phyloP scores from a whole-genome alignment of 805 yeast species.

The Nakazawaea sp. region DNA sequence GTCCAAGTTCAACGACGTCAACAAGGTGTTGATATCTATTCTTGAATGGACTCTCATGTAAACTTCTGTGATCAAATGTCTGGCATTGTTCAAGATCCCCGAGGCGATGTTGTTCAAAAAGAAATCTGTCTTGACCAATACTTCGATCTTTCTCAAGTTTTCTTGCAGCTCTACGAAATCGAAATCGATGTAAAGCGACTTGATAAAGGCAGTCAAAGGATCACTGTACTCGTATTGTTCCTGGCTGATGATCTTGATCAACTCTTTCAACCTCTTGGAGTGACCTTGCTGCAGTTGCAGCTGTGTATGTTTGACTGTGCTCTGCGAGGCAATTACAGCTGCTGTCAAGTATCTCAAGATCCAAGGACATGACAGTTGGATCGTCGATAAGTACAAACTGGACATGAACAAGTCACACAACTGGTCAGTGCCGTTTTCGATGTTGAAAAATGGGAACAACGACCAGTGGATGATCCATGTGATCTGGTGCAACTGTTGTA shows the following conservation, averaged over 20 bases:
- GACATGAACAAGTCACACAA: constrained; percentile 52
- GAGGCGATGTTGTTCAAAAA: constrained; percentile 39
- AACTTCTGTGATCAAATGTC: constrained; percentile 45
- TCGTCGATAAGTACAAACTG: constrained; percentile 55
- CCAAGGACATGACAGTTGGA: constrained; percentile 72
- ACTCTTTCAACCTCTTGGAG: constrained; percentile 51
- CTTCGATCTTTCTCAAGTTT: constrained; percentile 40
- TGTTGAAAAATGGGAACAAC: constrained; percentile 53
- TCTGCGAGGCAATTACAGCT: constrained; percentile 38
- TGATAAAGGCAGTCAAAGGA: constrained; percentile 53
- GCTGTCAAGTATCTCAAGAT: constrained; percentile 56
- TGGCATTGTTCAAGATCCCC: constrained; percentile 37
- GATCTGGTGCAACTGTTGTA: constrained; percentile 54
- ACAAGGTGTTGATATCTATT: constrained; percentile 37
- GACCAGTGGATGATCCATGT: constrained; percentile 70
- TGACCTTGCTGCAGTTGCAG: constrained; percentile 20
- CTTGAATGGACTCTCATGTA: constrained; percentile 47
- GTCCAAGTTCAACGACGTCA: constrained; percentile 33
- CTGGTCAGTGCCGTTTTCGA: constrained; percentile 43
- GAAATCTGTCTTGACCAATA: constrained; percentile 46
- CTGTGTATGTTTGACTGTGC: constrained; percentile 25
- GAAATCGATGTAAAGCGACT: constrained; percentile 48
- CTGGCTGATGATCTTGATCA: constrained; percentile 49
- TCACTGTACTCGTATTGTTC: constrained; percentile 61
- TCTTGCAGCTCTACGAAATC: constrained; percentile 48